Evolutionary conservation across 495 filamentous ascomycete genomes (phyloP), one percentile per base, ranked within the genome.

Genomic region (Clavariopsis aquatica): DNA sequence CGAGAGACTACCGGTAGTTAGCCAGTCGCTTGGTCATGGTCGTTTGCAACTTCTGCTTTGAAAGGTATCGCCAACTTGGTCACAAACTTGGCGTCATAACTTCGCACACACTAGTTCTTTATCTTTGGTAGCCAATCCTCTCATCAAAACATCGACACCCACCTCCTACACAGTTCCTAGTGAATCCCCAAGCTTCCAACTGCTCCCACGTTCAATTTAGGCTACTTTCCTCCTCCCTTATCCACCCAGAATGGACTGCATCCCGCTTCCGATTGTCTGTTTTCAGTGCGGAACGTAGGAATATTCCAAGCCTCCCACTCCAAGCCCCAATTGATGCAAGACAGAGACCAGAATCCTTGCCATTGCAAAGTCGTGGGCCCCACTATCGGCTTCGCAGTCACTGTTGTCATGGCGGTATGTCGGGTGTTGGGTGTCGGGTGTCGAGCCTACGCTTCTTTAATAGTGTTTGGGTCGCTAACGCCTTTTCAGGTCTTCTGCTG

Each of bases 291-390:
- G 67, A 66, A 70, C 67, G 67, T 70, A 66, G 5, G 67, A 24
- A n/a, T 23, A 23, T 24, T n/a, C 24, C 2, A 36, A 1, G 0
- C 6, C 27, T 23, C 31, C 23, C 20, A 31, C 29, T 1, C 19
- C 22, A 8, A 26, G 34, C 24, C 38, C 9, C 15, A 2, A 43
- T 29, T 56, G 5, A 56, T 24, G 2, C 29, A 58, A 12, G 28
- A 22, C 3, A 66, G 63, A 4, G 67, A 70, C 46, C 82, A 85
- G 71, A 87, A 87, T 63, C 84, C 84, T 0, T 86, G 84, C 58
- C 83, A 79, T 54, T 85, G 83, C 73, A 86, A 86, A 64, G 80
- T 87, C 15, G 80, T 87, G 24, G 83, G 84, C 10, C 84, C 84
- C 24, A 85, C 83, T 1, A 60, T 86, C 23, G 83, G 83, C 78